Conservation (phyloP, 148 eudicot genomes). For the Heliamphora exappendiculata region DNA sequence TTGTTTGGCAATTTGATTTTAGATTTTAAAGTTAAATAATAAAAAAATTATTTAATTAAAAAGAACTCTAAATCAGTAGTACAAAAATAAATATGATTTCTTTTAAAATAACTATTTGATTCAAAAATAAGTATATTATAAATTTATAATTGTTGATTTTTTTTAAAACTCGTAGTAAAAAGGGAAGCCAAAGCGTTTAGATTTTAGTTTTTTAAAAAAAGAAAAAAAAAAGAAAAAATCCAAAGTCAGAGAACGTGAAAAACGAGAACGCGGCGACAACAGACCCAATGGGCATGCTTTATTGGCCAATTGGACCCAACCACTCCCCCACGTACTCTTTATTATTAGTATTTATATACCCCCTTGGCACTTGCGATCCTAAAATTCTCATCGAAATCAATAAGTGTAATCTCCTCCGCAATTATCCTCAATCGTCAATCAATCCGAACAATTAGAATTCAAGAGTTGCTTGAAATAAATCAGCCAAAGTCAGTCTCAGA, state of each 20-base stretch:
- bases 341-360: not conserved
- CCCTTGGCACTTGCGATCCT: not conserved
- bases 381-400: not conserved
- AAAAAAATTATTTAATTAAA: too few relatives aligned
- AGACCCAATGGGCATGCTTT: not conserved
- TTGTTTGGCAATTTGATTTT: too few relatives aligned
- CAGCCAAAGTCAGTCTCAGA: not conserved
- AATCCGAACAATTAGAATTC: not conserved
- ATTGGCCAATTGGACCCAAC: not conserved
- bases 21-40: too few relatives aligned
- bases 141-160: too few relatives aligned
- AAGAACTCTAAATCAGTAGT: too few relatives aligned
- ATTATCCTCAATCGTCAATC: not conserved
- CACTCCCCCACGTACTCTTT: too few relatives aligned
- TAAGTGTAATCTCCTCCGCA: not conserved
- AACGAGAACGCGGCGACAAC: conserved; percentile 7
- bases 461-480: too few relatives aligned
- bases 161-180: too few relatives aligned
- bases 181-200: too few relatives aligned
- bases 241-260: conserved; percentile 7
- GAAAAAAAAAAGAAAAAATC: not conserved
- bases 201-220: not conserved
- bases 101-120: too few relatives aligned
- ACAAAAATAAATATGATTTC: too few relatives aligned
- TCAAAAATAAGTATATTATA: too few relatives aligned